These are phyloP conservation scores for Thermothelomyces thermophilus DNA, from an alignment of 2,329 filamentous ascomycete species.

Conservation along the genomic window DNA sequence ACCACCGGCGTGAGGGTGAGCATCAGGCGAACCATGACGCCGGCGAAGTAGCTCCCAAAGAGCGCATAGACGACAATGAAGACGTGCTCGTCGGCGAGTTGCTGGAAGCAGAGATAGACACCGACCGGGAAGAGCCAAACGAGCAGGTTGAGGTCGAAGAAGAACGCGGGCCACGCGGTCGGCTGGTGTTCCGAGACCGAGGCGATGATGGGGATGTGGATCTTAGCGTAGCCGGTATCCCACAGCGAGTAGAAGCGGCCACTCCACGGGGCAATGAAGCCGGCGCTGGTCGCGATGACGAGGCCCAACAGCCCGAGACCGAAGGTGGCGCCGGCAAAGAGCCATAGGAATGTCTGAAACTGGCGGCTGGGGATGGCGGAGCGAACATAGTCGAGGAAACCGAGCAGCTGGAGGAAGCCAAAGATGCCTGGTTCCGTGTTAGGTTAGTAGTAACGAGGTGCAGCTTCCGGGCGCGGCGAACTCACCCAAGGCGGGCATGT, in stretches of 20 bases:
- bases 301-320: conserved; percentile 73
- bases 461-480: conserved; percentile 7
- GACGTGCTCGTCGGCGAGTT: conserved; percentile 90
- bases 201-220: conserved; percentile 98
- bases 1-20: conserved; percentile 93
- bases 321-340: conserved; percentile 68
- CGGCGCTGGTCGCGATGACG: conserved; percentile 70
- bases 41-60: conserved; percentile 94
- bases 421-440: conserved; percentile 65
- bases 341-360: conserved; percentile 82
- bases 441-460: conserved; percentile 7
- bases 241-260: conserved; percentile 98
- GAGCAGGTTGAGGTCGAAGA: conserved; percentile 96
- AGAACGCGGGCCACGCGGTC: conserved; percentile 97
- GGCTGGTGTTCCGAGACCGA: conserved; percentile 99
- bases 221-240: conserved; percentile 98
- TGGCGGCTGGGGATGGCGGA: conserved; percentile 85
- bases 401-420: conserved; percentile 87
- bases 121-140: conserved; percentile 99
- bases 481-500: conserved; percentile 92
- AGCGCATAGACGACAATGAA: conserved; percentile 98
- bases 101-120: conserved; percentile 96
- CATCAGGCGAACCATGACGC: conserved; percentile 99
- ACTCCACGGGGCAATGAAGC: conserved; percentile 94
- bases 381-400: conserved; percentile 84